phyloP scores from a whole-genome alignment of 495 filamentous ascomycete genomes.

The Lepraria neglecta region DNA sequence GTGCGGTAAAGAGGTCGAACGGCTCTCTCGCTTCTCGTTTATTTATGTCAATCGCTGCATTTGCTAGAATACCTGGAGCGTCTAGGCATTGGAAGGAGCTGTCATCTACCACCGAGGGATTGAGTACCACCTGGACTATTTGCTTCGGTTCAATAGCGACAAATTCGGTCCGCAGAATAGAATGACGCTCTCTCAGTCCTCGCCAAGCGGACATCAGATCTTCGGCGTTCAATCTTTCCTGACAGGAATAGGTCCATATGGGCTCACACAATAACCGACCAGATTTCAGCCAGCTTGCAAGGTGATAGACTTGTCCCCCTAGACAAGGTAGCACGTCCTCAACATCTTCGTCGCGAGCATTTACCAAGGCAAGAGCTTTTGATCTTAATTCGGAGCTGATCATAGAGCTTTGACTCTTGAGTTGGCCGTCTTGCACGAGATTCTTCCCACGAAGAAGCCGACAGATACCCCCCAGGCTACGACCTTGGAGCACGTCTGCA shows the following conservation, averaged over 20 bases:
- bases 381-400: slow-evolving; percentile 30
- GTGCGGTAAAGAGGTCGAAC: slow-evolving; percentile 32
- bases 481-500: slow-evolving; percentile 58
- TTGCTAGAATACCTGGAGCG: neutral
- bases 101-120: slow-evolving; percentile 23
- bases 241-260: slow-evolving; percentile 49
- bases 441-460: slow-evolving; percentile 24
- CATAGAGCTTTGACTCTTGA: slow-evolving; percentile 20
- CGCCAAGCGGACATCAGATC: slow-evolving; percentile 50
- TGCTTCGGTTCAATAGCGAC: slow-evolving; percentile 38
- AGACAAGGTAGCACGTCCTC: slow-evolving; percentile 58
- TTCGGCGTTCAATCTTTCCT: slow-evolving; percentile 32
- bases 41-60: neutral
- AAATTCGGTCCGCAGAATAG: slow-evolving; percentile 60
- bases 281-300: slow-evolving; percentile 62
- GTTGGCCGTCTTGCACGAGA: slow-evolving; percentile 11
- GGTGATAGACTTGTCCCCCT: slow-evolving; percentile 65
- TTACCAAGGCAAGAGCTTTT: slow-evolving; percentile 33
- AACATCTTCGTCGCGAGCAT: slow-evolving; percentile 36
- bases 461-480: slow-evolving; percentile 56
- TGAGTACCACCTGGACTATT: slow-evolving; percentile 36
- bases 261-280: slow-evolving; percentile 55
- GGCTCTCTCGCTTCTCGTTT: slow-evolving; percentile 25
- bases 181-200: slow-evolving; percentile 43
- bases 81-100: slow-evolving; percentile 24